Base-by-base conservation (phyloP, 306 rosid genomes). In the Hylodesmum podocarpum region DNA sequence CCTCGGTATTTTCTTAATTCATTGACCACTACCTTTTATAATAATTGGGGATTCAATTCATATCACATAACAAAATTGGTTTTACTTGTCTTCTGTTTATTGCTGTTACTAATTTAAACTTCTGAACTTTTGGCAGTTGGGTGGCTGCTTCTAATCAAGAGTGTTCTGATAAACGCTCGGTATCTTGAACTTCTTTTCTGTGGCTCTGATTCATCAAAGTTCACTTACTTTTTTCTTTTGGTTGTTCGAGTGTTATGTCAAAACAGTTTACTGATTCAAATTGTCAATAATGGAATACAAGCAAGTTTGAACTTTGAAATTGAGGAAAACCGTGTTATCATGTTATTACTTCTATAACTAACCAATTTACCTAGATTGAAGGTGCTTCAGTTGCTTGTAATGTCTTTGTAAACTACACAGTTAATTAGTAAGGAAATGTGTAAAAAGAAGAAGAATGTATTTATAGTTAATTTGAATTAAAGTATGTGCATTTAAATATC, bases 121-220 rank as follows among this genome's bases (percentile, higher is more conserved):
- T 75, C 13, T 83, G 75, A 6, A 37, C 72, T 59, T 68, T 81
- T 86, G 76, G 79, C 91, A 93, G 97, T 83, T 93, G 89, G 95
- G 97, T 69, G 98, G 97, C 81, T 69, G 84, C 97, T 63, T 88
- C 82, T 91, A 81, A 88, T 72, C 79, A 12, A 6, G 3, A 18
- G 69, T 82, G 84, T 83, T 69, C 76, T 28, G 76, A 68, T 78
- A 59, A 66, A 28, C 59, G 33, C 68, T 70, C 39, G 39, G 47
- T 31, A 62, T 49, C 24, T 58, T 28, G 25, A 50, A 25, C 31
- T 41, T 70, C 40, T 49, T 47, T 68, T 59, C 19, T 66, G 44
- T 33, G 37, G 69, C 68, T 80, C 33, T 46, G 59, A 78, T 78
- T 27, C 33, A 68, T 58, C 67, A 62, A 53, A 74, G 55, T 84